These are phyloP conservation scores for Ceratobasidium sp. DNA, from an alignment of 1,284 basidiomycete species.

Conservation along the genomic window DNA sequence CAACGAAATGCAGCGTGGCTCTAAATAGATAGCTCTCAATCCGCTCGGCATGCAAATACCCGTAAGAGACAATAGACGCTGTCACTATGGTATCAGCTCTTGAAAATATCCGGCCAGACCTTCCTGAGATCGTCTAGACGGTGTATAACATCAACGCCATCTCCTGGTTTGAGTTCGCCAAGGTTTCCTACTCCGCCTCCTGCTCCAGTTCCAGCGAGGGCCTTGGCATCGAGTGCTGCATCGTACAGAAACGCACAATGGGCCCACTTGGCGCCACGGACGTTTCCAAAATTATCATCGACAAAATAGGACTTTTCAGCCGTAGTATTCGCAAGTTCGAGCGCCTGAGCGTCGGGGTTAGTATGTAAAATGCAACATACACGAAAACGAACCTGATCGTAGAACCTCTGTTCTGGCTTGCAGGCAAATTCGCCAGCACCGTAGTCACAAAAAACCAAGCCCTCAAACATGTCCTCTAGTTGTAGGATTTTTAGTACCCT, in stretches of 20 bases:
- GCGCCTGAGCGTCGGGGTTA: constrained; percentile 60
- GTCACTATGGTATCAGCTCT: no score
- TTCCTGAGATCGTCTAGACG: constrained; percentile 70
- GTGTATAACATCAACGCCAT: constrained; percentile 58
- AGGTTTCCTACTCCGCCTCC: constrained; percentile 62
- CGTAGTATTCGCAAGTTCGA: constrained; percentile 65
- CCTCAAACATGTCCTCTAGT: constrained; percentile 80
- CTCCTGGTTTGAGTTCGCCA: constrained; percentile 66
- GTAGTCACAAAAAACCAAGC: constrained; percentile 85
- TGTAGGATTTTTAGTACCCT: constrained; percentile 81
- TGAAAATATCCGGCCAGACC: constrained; percentile 79
- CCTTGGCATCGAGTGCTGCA: constrained; percentile 29
- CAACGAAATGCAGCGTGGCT: no score
- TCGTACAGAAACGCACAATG: constrained; percentile 44
- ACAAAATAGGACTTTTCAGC: constrained; percentile 77
- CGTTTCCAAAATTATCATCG: constrained; percentile 69
- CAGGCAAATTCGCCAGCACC: constrained; percentile 73
- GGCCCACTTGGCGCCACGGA: constrained; percentile 73
- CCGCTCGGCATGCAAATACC: no score
- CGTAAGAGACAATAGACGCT: no score
- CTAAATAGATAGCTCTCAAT: no score
- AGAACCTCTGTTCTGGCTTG: constrained; percentile 83
- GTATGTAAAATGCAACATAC: constrained; percentile 8
- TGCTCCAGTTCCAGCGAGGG: constrained; percentile 43
- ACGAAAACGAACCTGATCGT: constrained; percentile 61